phyloP scores from a whole-genome alignment of 108 stramenopile species.

The Parietichytrium sp. region DNA sequence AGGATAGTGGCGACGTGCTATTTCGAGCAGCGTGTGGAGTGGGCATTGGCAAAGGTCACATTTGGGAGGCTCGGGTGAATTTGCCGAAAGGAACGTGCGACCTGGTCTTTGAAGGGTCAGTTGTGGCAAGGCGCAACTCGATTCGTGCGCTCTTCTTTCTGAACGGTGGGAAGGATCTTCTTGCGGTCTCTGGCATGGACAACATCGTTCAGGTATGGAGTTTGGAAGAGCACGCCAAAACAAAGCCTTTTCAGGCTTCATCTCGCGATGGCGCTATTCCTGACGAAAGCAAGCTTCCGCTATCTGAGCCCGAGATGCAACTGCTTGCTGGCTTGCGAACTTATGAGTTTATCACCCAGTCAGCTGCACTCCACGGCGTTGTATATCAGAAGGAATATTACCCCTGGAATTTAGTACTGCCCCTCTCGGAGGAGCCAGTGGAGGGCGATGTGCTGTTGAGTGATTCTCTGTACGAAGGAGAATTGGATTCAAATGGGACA shows the following conservation, averaged over 20 bases:
- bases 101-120: neutral
- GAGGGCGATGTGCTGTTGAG: too few species aligned
- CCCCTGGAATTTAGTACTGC: too few species aligned
- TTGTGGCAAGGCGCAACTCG: neutral
- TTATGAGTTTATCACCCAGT: too few species aligned
- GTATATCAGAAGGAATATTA: too few species aligned
- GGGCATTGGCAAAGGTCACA: constrained; percentile 24
- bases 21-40: neutral
- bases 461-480: constrained; percentile 37
- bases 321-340: too few species aligned
- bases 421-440: too few species aligned
- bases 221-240: neutral
- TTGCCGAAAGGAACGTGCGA: neutral
- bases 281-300: too few species aligned
- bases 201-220: constrained; percentile 1
- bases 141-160: neutral
- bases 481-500: neutral
- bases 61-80: neutral
- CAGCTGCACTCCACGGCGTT: too few species aligned
- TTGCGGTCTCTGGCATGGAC: neutral
- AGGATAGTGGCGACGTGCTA: too few species aligned
- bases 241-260: neutral
- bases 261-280: neutral
- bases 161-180: neutral
- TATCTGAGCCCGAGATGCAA: too few species aligned